A percentile compares a stretch with the other conserved stretches of the same genome.
phyloP scores from a whole-genome alignment of 257 asterid species.

The Capsicum rhomboideum region DNA sequence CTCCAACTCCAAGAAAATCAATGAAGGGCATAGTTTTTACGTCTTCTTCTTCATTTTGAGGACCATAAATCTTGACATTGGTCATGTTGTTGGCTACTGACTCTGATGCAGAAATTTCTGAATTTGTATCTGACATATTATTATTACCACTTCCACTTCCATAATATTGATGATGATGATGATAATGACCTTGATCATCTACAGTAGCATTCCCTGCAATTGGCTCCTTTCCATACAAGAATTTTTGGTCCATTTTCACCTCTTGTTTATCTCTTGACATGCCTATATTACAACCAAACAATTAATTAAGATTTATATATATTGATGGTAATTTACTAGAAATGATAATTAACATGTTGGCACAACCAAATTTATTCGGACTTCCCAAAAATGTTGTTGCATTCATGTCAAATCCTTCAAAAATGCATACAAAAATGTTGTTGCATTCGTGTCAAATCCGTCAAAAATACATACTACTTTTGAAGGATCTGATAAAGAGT shows the following conservation, averaged over 20 bases:
- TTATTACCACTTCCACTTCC: background rate
- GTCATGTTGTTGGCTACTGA: slow-evolving; percentile 20
- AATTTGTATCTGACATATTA: slow-evolving; percentile 9
- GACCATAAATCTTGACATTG: background rate
- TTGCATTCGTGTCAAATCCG: too few species aligned
- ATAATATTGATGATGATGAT: background rate
- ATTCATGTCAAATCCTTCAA: too few species aligned
- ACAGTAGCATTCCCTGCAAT: background rate
- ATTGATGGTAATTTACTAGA: background rate
- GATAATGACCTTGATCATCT: background rate
- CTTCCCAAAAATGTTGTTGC: background rate
- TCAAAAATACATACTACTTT: background rate
- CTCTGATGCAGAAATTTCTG: slow-evolving; percentile 21
- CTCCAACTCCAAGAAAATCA: slow-evolving; percentile 38
- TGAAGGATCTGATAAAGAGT: background rate
- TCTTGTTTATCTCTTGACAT: background rate
- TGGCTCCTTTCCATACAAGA: background rate
- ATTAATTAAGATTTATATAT: background rate
- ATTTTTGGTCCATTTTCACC: background rate
- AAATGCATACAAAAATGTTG: too few species aligned
- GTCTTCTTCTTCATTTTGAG: background rate
- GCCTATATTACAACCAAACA: background rate
- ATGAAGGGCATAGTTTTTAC: slow-evolving; percentile 8
- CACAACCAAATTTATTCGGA: background rate
- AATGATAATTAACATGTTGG: background rate